Evolutionary conservation across 73 alveolate species (phyloP), one percentile per base, ranked within the genome.

Genomic region (Stentor roeselii): DNA sequence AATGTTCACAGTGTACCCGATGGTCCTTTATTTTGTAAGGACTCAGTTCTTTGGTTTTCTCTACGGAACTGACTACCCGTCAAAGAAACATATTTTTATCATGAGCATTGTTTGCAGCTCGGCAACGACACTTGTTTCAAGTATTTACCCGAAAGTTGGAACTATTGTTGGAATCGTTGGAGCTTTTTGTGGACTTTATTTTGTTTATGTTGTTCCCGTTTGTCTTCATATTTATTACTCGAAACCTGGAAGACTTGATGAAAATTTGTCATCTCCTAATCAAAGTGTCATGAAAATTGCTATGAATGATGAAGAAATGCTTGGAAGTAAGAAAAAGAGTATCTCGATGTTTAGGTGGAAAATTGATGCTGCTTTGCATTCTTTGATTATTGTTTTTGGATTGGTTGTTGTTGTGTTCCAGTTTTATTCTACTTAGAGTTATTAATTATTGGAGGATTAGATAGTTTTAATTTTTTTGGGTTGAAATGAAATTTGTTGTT

Each of bases 91-190:
- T 36, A 83, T 78, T 36, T 31, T 60, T 3, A 37, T 35, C 3
- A 37, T 83, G 67, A 90, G 86, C 50, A 30, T 67, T 21, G 37
- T 67, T 30, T 21, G n/a, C 27, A 21, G 80, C 42, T 67, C 80
- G 14, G 37, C 41, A 67, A 67, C 96, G 3, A 77, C 90, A 3
- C 36, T 84, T 36, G 42, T 90, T 60, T 80, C 91, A 0, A 85
- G 76, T 11, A 37, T 89, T 67, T 87, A 88, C 58, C 93, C 96
- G 3, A 77, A 84, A 34, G 91, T 91, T 14, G 96, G 92, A 3
- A 21, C 84, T 27, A 88, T 91, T 39, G 40, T 83, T 36, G 93
- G 96, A 11, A 34, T 74, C 11, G 84, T 87, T 37, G 93, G 93
- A 32, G 83, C 93, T 3, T 59, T 87, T 11, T 75, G 87, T 14